phyloP scores from a whole-genome alignment of 140 eudicot species.

The Erigeron philadelphicus region DNA sequence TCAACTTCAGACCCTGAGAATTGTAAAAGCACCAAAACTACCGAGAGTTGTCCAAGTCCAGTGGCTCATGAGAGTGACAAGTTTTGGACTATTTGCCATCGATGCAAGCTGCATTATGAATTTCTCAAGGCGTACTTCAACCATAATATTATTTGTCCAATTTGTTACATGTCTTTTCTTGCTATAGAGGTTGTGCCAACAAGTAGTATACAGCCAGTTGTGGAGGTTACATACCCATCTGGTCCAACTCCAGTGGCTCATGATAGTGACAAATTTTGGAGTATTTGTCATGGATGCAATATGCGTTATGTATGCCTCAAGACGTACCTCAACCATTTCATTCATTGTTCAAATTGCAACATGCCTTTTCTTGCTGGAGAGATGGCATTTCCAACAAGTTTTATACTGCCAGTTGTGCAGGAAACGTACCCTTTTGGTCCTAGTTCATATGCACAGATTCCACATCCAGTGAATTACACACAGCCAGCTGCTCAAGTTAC shows the following conservation, averaged over 20 bases:
- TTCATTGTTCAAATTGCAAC: background rate
- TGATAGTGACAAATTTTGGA: background rate
- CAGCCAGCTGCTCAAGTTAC: background rate
- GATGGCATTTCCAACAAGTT: background rate
- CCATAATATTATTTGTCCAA: background rate
- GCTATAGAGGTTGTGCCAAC: background rate
- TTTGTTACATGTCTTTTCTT: constrained; percentile 8
- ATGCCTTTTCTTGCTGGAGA: constrained; percentile 13
- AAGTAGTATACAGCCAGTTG: background rate
- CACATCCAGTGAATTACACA: background rate
- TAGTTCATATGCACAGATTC: too few relatives aligned
- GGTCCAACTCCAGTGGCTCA: background rate
- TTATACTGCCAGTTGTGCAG: background rate
- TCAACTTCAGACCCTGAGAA: too few relatives aligned
- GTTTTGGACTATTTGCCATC: constrained; percentile 10
- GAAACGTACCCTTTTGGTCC: background rate
- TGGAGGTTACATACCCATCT: background rate
- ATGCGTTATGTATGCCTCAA: background rate
- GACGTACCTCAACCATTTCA: background rate
- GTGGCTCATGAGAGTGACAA: background rate
- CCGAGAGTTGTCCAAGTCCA: too few relatives aligned
- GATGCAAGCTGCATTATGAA: constrained; percentile 1
- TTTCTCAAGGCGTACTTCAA: background rate
- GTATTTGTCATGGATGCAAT: constrained; percentile 2
- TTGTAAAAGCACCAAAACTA: too few relatives aligned